phyloP scores from a whole-genome alignment of 164 flowering plant species.

The Nymphaea colorata region DNA sequence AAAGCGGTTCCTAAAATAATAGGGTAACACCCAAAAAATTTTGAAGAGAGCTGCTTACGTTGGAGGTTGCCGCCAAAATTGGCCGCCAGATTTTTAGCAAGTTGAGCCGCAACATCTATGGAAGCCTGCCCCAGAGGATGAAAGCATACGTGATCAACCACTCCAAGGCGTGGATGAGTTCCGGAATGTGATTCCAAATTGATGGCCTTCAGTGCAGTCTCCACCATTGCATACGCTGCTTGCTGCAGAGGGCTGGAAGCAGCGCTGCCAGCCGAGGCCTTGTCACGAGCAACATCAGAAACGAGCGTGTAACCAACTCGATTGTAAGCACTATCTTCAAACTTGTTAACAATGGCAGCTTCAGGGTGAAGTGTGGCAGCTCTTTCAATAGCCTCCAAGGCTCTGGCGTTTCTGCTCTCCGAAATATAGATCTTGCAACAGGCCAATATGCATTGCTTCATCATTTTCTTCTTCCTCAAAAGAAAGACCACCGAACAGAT shows the following conservation, averaged over 20 bases:
- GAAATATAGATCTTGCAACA: constrained; percentile 68
- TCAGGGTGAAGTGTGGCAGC: constrained; percentile 36
- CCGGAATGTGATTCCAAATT: constrained; percentile 54
- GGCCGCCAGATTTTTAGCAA: constrained; percentile 49
- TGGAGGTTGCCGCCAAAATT: constrained; percentile 52
- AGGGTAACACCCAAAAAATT: too few relatives aligned
- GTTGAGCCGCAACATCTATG: constrained; percentile 53
- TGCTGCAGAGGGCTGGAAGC: constrained; percentile 40
- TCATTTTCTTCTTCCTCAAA: constrained; percentile 9
- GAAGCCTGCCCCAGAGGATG: constrained; percentile 67
- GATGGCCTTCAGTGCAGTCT: constrained; percentile 44
- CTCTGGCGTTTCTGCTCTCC: constrained; percentile 42
- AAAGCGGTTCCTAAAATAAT: too few relatives aligned
- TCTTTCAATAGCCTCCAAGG: constrained; percentile 46
- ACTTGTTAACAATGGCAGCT: constrained; percentile 45
- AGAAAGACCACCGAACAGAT: too few relatives aligned
- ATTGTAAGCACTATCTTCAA: constrained; percentile 52
- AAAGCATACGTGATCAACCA: constrained; percentile 59
- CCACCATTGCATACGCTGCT: constrained; percentile 48
- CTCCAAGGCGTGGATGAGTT: constrained; percentile 70
- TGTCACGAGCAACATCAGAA: constrained; percentile 18
- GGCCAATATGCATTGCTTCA: constrained; percentile 29
- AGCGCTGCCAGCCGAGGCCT: constrained; percentile 17
- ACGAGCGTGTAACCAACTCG: constrained; percentile 51
- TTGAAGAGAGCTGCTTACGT: constrained; percentile 20